A percentile compares a stretch with the other conserved stretches of the same genome.
phyloP scores from a whole-genome alignment of 1,284 basidiomycete genomes.

The Trichosporon sp. region DNA sequence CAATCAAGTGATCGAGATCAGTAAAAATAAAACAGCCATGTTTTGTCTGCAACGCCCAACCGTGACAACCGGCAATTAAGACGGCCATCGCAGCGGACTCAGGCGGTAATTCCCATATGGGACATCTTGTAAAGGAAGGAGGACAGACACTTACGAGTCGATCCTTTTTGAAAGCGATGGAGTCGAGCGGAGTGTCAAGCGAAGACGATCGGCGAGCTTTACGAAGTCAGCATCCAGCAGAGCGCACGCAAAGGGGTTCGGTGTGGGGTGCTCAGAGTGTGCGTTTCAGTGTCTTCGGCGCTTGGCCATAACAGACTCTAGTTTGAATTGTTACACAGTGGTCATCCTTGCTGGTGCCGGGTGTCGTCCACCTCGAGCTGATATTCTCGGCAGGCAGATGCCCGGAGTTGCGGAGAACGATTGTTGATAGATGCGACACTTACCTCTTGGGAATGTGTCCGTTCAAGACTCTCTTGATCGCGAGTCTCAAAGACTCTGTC shows the following conservation, averaged over 20 bases:
- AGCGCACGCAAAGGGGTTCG: background rate
- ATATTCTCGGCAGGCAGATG: background rate
- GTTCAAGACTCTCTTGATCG: background rate
- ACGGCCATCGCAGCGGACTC: slow-evolving; percentile 44
- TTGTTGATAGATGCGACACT: background rate
- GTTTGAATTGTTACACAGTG: slow-evolving; percentile 56
- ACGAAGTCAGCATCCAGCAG: slow-evolving; percentile 17
- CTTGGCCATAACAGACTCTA: slow-evolving; percentile 58
- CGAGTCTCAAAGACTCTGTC: slow-evolving; percentile 16
- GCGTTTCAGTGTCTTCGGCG: slow-evolving; percentile 57
- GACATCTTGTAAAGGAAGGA: slow-evolving; percentile 46
- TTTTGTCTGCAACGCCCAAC: slow-evolving; percentile 51
- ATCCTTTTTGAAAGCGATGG: background rate
- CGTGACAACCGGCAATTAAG: slow-evolving; percentile 40
- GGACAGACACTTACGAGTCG: slow-evolving; percentile 26
- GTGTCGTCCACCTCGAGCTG: slow-evolving; percentile 12
- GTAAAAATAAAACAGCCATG: slow-evolving; percentile 58
- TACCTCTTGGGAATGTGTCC: background rate
- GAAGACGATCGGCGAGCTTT: slow-evolving; percentile 1
- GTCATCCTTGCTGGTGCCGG: slow-evolving; percentile 44
- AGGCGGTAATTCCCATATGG: slow-evolving; percentile 58
- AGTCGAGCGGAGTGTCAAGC: background rate
- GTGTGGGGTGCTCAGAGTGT: slow-evolving; percentile 47
- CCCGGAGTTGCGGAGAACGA: background rate
- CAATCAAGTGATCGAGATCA: slow-evolving; percentile 39